Conservation (phyloP, 108 stramenopile genomes). For the Cyclotella choctawhatcheeana region DNA sequence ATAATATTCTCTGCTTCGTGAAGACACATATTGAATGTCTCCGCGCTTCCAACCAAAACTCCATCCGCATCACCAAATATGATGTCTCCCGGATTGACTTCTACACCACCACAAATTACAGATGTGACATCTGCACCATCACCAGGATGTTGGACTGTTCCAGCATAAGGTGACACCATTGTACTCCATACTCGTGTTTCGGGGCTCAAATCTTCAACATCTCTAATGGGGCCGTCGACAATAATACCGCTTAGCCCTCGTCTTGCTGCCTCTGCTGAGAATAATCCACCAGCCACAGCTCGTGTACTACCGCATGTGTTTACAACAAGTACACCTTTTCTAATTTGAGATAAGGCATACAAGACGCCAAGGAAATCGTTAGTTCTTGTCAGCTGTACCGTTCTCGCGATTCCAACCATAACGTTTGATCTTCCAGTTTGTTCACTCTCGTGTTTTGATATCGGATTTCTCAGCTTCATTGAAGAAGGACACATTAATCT, state of each 20-base stretch:
- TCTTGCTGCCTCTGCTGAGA: conserved; percentile 46
- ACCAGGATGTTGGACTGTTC: conserved; percentile 53
- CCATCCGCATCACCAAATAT: conserved; percentile 57
- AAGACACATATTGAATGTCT: conserved; percentile 28
- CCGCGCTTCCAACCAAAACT: conserved; percentile 26
- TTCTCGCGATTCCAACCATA: conserved; percentile 29
- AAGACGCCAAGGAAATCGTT: conserved; percentile 63
- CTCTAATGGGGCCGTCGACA: conserved; percentile 60
- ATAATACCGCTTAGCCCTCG: conserved; percentile 56
- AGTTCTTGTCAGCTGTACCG: conserved; percentile 47
- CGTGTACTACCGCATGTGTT: conserved; percentile 48
- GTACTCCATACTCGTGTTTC: conserved; percentile 33
- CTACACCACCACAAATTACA: conserved; percentile 55
- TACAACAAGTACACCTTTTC: conserved; percentile 55
- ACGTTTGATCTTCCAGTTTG: conserved; percentile 4
- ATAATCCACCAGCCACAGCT: conserved; percentile 65
- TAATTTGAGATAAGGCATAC: conserved; percentile 33
- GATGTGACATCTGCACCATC: conserved; percentile 37
- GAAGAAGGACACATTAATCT: conserved; percentile 30
- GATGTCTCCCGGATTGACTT: conserved; percentile 57
- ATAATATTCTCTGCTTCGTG: conserved; percentile 46
- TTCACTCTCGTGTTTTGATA: conserved; percentile 2
- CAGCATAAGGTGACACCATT: conserved; percentile 54
- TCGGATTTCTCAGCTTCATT: conserved; percentile 35
- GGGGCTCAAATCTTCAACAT: conserved; percentile 34